These are phyloP conservation scores for Parathielavia hyrcaniae DNA, from an alignment of 495 filamentous ascomycete genomes.

Conservation along the genomic window DNA sequence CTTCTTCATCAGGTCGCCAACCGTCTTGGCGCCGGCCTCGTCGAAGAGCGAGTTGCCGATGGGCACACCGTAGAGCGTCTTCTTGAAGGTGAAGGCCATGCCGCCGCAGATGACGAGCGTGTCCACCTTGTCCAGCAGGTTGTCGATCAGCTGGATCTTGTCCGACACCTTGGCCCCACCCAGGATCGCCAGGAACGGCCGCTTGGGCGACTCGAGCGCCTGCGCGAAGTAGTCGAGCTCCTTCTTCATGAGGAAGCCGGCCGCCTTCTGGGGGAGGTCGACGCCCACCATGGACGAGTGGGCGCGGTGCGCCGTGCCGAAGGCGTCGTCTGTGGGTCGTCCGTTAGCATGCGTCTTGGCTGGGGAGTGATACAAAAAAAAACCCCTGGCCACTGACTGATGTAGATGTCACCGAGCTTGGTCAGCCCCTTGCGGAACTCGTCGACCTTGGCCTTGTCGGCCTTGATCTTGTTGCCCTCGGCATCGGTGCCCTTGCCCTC, in stretches of 20 bases:
- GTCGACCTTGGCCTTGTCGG: constrained; percentile 83
- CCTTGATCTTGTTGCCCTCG: constrained; percentile 95
- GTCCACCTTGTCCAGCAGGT: constrained; percentile 94
- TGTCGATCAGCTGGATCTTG: constrained; percentile 99
- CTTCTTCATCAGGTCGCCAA: constrained; percentile 82
- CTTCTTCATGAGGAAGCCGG: constrained; percentile 99
- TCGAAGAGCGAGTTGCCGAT: constrained; percentile 94
- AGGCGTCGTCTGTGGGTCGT: constrained; percentile 72
- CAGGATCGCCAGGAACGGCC: constrained; percentile 97
- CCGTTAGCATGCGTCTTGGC: too few species aligned
- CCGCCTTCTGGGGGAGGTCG: constrained; percentile 89
- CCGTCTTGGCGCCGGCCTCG: constrained; percentile 89
- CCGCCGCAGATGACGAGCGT: constrained; percentile 93
- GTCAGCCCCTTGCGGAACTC: constrained; percentile 94
- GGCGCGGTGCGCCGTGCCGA: constrained; percentile 94
- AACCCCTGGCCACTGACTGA: constrained; percentile 61
- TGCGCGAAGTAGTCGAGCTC: constrained; percentile 99
- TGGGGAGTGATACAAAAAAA: not conserved
- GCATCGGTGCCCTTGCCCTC: constrained; percentile 90
- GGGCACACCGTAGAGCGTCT: constrained; percentile 80
- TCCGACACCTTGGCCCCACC: constrained; percentile 97
- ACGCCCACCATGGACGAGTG: constrained; percentile 99
- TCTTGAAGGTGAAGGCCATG: constrained; percentile 99
- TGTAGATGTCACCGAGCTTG: constrained; percentile 88
- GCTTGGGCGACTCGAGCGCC: constrained; percentile 85